Evolutionary conservation across 257 asterid genomes (phyloP).

Genomic region (Craterostigma plantagineum): DNA sequence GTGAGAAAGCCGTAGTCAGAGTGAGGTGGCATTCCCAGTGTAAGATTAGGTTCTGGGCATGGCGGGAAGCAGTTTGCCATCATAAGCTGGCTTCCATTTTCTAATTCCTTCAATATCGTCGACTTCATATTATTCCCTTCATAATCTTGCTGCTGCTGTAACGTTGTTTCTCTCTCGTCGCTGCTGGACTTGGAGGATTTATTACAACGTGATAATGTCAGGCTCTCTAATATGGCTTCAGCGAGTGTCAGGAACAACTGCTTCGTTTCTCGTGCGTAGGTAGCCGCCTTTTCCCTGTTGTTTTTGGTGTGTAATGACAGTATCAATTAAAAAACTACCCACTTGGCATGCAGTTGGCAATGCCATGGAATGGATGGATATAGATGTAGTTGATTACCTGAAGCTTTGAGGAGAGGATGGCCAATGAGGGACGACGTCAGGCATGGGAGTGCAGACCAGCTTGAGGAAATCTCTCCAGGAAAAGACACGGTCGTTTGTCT

Average conservation of each 20-base stretch:
- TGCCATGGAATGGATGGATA: too few species aligned
- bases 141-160: slow-evolving; percentile 4
- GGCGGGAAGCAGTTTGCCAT: slow-evolving; percentile 68
- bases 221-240: slow-evolving; percentile 67
- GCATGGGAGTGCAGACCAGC: slow-evolving; percentile 41
- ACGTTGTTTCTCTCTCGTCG: slow-evolving; percentile 6
- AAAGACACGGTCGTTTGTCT: slow-evolving; percentile 57
- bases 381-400: slow-evolving; percentile 42
- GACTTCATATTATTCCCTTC: too few species aligned
- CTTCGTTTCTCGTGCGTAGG: slow-evolving; percentile 43
- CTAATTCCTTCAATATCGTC: slow-evolving; percentile 24
- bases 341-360: too few species aligned
- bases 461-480: slow-evolving; percentile 92
- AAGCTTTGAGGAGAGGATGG: slow-evolving; percentile 73
- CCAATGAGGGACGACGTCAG: slow-evolving; percentile 52
- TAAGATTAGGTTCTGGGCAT: slow-evolving; percentile 80
- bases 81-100: slow-evolving; percentile 87
- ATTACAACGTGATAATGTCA: too few species aligned
- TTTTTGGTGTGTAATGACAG: too few species aligned
- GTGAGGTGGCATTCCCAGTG: slow-evolving; percentile 87
- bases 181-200: too few species aligned
- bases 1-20: slow-evolving; percentile 83
- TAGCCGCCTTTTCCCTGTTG: slow-evolving; percentile 35
- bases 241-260: slow-evolving; percentile 32
- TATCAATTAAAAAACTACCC: too few species aligned